Base-by-base conservation (phyloP, 164 flowering plant genomes). In the Vitis riparia region DNA sequence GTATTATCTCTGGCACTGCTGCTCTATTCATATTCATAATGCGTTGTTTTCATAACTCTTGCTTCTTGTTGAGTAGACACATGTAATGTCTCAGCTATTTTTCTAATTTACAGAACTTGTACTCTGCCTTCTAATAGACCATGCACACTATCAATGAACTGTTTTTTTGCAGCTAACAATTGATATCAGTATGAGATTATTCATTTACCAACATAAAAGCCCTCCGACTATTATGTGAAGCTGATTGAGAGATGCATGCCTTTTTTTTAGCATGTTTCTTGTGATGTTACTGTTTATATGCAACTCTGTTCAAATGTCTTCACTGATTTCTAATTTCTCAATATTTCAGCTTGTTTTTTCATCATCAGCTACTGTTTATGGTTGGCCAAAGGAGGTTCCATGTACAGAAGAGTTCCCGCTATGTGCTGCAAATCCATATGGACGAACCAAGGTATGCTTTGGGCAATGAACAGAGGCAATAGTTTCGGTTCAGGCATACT, bases 301-400 rank as follows among this genome's bases (percentile, higher is more conserved):
- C 44, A 3, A 37, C 44, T 37, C 5, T 37, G 44, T 37, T 37
- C 44, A 37, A 14, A 29, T 27, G 32, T 12, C n/a, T 12, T 55
- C 8, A 47, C 37, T 51, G 60, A 60, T 68, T 50, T 59, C 58
- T 7, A 11, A 47, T 48, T 60, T 12, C 57, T 60, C 44, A 30
- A 47, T n/a, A 32, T 77, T 85, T 68, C 97, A 93, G 99, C 91
- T 95, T 73, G 99, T 93, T 11, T 95, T 95, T 84, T 93, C 99
- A 67, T 93, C 98, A 32, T 93, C 99, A 5, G 99, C 99, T 49
- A 95, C 99, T 59, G 98, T 95, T 62, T 95, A 95, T 80, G 99
- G 99, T 49, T 89, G 91, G 89, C 98, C 99, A 63, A 88, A 95
- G 84, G 82, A 80, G 82, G 97, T 90, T 37, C 99, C 99, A 0